phyloP scores from a whole-genome alignment of 352 stramenopile species.

The Saprolegnia parasitica region DNA sequence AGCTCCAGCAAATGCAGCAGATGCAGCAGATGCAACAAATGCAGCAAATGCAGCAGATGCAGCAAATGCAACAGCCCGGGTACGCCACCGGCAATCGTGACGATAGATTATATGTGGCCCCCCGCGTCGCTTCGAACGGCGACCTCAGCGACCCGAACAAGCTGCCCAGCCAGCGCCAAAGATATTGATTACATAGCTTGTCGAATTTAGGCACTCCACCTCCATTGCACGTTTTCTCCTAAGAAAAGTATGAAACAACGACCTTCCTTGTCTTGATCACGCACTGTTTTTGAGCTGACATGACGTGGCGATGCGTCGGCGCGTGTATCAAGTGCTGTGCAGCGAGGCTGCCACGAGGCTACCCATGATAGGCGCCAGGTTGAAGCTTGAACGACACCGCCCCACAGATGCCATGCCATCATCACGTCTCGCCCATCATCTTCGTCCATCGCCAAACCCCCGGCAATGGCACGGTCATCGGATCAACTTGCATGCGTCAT shows the following conservation, averaged over 20 bases:
- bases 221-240: constrained; percentile 24
- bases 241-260: constrained; percentile 21
- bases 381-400: too few relatives aligned
- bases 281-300: not conserved
- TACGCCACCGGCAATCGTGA: constrained; percentile 19
- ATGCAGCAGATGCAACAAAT: constrained; percentile 28
- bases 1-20: constrained; percentile 16
- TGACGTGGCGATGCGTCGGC: not conserved
- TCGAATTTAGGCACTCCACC: constrained; percentile 5
- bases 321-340: not conserved
- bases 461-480: too few relatives aligned
- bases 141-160: constrained; percentile 17
- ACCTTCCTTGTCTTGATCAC: not conserved
- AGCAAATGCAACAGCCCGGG: constrained; percentile 23
- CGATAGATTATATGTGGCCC: constrained; percentile 28
- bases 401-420: too few relatives aligned
- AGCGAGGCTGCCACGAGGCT: too few relatives aligned
- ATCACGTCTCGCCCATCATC: too few relatives aligned
- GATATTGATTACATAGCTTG: constrained; percentile 27
- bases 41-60: constrained; percentile 25
- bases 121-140: constrained; percentile 1
- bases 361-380: too few relatives aligned
- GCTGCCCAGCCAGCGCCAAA: constrained; percentile 22
- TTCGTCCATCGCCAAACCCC: too few relatives aligned
- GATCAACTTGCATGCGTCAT: too few relatives aligned